phyloP scores from a whole-genome alignment of 164 flowering plant species.

The Magnolia kwangsiensis region DNA sequence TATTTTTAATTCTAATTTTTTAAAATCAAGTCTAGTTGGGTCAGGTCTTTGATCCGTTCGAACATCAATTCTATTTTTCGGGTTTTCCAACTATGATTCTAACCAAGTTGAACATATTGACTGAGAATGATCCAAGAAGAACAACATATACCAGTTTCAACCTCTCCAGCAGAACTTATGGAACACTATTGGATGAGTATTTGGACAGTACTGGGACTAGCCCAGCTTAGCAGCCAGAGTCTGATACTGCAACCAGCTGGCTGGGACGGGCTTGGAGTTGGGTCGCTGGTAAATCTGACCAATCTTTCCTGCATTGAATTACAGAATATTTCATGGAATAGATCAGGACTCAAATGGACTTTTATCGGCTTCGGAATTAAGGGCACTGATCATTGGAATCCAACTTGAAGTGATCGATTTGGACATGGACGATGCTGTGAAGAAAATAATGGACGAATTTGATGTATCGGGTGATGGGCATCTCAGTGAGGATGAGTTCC shows the following conservation, averaged over 20 bases:
- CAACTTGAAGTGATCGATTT: conserved; percentile 58
- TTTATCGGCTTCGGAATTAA: conserved; percentile 50
- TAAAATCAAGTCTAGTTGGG: too few relatives aligned
- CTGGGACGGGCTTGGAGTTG: neutral
- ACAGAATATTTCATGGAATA: conserved; percentile 58
- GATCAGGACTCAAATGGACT: conserved; percentile 43
- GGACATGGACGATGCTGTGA: conserved; percentile 56
- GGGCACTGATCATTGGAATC: conserved; percentile 68
- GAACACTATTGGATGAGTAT: too few relatives aligned
- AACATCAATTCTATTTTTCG: too few relatives aligned
- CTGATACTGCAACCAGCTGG: neutral
- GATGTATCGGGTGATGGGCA: conserved; percentile 45
- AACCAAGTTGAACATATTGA: too few relatives aligned
- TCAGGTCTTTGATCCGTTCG: too few relatives aligned
- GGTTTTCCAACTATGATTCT: too few relatives aligned
- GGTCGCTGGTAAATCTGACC: neutral
- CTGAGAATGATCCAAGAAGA: too few relatives aligned
- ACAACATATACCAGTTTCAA: too few relatives aligned
- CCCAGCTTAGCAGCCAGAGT: too few relatives aligned
- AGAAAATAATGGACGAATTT: conserved; percentile 59
- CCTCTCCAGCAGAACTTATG: too few relatives aligned
- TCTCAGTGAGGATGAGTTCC: conserved; percentile 47
- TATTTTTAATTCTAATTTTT: too few relatives aligned
- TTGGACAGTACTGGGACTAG: too few relatives aligned
- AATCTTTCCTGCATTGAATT: neutral